A percentile compares a stretch with the other conserved stretches of the same genome.
phyloP scores from a whole-genome alignment of 257 asterid genomes.

The Sherardia arvensis region DNA sequence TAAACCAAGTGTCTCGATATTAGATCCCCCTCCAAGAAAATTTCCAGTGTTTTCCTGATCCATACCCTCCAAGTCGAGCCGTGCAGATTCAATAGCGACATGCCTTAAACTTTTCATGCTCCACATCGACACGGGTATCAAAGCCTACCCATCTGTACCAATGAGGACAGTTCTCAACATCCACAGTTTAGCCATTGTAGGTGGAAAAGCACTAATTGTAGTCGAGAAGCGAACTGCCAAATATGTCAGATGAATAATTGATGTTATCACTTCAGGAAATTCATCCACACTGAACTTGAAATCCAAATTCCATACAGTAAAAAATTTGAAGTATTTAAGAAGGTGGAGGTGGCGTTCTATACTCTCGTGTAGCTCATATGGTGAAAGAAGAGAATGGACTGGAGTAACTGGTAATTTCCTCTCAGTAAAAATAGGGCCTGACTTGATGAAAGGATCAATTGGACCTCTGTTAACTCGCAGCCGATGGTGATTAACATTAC shows the following conservation, averaged over 20 bases:
- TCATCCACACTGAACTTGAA: no score
- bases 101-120: neutral
- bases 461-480: no score
- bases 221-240: no score
- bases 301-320: constrained; percentile 1
- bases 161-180: neutral
- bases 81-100: neutral
- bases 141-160: no score
- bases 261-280: neutral
- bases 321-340: neutral
- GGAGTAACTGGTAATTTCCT: neutral
- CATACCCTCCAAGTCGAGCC: neutral
- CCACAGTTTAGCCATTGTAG: neutral
- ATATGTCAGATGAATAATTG: neutral
- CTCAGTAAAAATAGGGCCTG: neutral
- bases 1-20: neutral
- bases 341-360: no score
- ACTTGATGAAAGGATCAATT: no score
- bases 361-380: no score
- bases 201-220: neutral
- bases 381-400: neutral
- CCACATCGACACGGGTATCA: neutral
- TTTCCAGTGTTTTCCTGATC: neutral
- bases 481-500: no score
- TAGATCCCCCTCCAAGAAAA: no score